phyloP scores from a whole-genome alignment of 176 grass and related monocot species.

The Elymus sibiricus region DNA sequence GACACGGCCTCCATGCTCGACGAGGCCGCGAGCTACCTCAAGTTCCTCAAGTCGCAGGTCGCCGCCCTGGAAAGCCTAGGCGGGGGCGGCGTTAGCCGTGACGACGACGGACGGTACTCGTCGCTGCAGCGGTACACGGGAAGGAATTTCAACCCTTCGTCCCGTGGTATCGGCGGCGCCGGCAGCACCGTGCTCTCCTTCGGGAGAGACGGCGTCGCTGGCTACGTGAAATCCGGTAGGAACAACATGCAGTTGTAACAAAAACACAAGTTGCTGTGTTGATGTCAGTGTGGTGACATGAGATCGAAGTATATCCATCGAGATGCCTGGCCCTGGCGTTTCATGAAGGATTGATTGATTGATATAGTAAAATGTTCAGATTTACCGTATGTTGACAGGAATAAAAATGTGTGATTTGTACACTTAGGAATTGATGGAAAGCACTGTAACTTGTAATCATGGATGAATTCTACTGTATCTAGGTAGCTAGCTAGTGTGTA shows the following conservation, averaged over 20 bases:
- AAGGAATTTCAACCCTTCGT: background rate
- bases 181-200: slow-evolving; percentile 11
- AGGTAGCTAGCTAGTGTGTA: too few species aligned
- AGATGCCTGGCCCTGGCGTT: background rate
- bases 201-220: slow-evolving; percentile 18
- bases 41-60: slow-evolving; percentile 86
- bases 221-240: slow-evolving; percentile 20
- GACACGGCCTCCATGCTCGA: slow-evolving; percentile 92
- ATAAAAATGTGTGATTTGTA: slow-evolving; percentile 5
- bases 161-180: background rate
- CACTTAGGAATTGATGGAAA: background rate
- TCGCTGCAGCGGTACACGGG: slow-evolving; percentile 9
- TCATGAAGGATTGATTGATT: slow-evolving; percentile 12
- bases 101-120: background rate
- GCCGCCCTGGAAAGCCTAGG: slow-evolving; percentile 31
- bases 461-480: too few species aligned
- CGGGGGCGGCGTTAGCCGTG: background rate
- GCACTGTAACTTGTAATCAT: background rate
- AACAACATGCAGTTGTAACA: slow-evolving; percentile 33
- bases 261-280: background rate
- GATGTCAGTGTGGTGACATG: background rate
- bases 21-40: slow-evolving; percentile 83
- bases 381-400: background rate
- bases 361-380: slow-evolving; percentile 8
- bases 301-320: background rate